Base-by-base conservation (phyloP, 495 filamentous ascomycete species). In the Collariella sp. region DNA sequence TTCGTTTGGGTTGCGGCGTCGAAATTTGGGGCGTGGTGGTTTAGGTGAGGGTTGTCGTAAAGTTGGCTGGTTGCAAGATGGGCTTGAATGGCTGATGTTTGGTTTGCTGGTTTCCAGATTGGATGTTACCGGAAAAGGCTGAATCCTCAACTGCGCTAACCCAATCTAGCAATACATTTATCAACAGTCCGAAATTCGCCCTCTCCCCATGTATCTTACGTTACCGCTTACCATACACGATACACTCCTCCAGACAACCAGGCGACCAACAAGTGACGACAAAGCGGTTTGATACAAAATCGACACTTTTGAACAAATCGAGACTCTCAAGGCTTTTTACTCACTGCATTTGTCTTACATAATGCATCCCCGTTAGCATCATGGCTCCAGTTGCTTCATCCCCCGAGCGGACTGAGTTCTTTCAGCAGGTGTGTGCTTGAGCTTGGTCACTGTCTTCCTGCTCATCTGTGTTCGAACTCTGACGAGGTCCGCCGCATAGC, bases 331-430 rank as follows among this genome's bases (percentile, higher is more conserved):
- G n/a, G n/a, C n/a, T n/a, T n/a, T n/a, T n/a, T n/a, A n/a, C n/a
- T n/a, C n/a, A n/a, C n/a, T n/a, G n/a, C n/a, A n/a, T 41, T 50
- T 13, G 3, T 9, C 2, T 24, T 7, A 13, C 15, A 43, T 20
- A 9, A 42, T 49, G 46, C 23, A 26, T 29, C 7, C 19, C 22
- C 13, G 2, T 18, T 12, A 2, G 11, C 51, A 62, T 11, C 26
- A 67, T 67, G 64, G 57, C 62, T 16, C 34, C 64, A 29, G 16
- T 15, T 34, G 23, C 46, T 19, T 42, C 60, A 7, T 54, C 59
- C 10, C 22, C 18, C 7, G 47, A 52, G 29, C 58, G 65, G 33
- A 62, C 62, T 46, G 55, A 58, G 18, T 69, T 68, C 54, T 69
- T 69, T 20, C 55, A 62, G 38, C 55, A 66, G 59, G 67, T 66